A percentile compares a stretch with the other conserved stretches of the same genome.
Evolutionary conservation across 2,329 filamentous ascomycete species (phyloP).

Genomic region (Claviceps fusiformis): DNA sequence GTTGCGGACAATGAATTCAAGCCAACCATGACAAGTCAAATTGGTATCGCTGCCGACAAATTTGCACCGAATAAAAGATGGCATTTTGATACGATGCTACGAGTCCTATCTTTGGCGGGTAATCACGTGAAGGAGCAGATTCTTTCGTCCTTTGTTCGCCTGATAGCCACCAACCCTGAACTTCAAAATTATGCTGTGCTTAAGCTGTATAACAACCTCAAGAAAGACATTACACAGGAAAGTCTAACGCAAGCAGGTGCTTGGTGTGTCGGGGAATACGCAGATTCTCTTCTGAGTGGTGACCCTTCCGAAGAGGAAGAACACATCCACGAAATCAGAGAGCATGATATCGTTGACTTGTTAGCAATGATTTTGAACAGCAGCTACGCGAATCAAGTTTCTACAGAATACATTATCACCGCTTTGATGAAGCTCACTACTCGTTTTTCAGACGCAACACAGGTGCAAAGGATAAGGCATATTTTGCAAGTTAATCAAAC

Average conservation of each 20-base stretch:
- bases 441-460: conserved; percentile 66
- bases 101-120: conserved; percentile 83
- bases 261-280: conserved; percentile 97
- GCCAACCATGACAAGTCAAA: conserved; percentile 94
- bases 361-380: conserved; percentile 87
- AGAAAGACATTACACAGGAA: conserved; percentile 96
- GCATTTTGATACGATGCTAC: conserved; percentile 96
- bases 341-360: conserved; percentile 85
- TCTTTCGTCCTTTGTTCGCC: conserved; percentile 84
- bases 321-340: conserved; percentile 64
- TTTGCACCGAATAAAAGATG: conserved; percentile 95
- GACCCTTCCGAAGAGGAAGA: conserved; percentile 82
- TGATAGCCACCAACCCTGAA: conserved; percentile 89
- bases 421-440: conserved; percentile 91
- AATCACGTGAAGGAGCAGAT: conserved; percentile 98
- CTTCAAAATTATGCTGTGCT: conserved; percentile 93
- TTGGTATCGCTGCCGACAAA: conserved; percentile 90
- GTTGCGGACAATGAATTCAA: conserved; percentile 98
- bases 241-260: conserved; percentile 83
- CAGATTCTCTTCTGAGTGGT: conserved; percentile 74
- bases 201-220: conserved; percentile 80
- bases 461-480: conserved; percentile 72
- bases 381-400: conserved; percentile 80
- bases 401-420: conserved; percentile 92
- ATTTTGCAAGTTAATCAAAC: conserved; percentile 67